phyloP scores from a whole-genome alignment of 2,329 filamentous ascomycete species.

The Tolypocladium inflatum region DNA sequence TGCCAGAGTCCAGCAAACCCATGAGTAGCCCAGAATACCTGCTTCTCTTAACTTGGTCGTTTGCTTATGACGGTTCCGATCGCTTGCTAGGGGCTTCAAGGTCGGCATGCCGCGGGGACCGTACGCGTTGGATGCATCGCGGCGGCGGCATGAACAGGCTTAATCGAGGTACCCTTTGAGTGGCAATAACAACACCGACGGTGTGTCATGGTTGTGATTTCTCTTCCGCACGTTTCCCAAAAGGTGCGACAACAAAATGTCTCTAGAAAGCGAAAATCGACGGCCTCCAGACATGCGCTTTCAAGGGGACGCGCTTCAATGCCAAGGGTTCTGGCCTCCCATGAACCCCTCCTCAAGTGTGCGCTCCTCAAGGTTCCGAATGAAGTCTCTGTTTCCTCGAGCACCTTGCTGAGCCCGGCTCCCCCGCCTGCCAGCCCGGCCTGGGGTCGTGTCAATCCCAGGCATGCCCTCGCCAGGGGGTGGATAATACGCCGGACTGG shows the following conservation, averaged over 20 bases:
- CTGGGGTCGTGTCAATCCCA: constrained; percentile 47
- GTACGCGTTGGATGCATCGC: not conserved
- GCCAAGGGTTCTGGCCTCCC: constrained; percentile 53
- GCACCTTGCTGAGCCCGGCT: constrained; percentile 58
- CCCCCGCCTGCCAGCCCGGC: constrained; percentile 59
- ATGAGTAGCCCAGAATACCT: not conserved
- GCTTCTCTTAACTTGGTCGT: not conserved
- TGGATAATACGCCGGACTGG: constrained; percentile 94
- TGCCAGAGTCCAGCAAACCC: not conserved
- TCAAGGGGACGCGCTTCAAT: constrained; percentile 39
- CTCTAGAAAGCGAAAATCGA: not conserved
- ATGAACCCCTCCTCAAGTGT: constrained; percentile 90
- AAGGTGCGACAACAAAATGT: not conserved
- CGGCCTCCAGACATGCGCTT: not conserved
- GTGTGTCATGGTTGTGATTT: not conserved
- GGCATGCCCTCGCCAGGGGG: constrained; percentile 77
- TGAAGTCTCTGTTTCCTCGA: constrained; percentile 73
- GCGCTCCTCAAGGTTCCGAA: constrained; percentile 86
- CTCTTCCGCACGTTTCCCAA: not conserved
- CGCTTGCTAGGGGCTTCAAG: not conserved
- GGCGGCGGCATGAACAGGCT: not conserved
- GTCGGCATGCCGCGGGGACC: not conserved
- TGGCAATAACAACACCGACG: not conserved
- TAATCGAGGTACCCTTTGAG: not conserved
- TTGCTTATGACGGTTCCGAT: not conserved